Evolutionary conservation across 148 eudicot genomes (phyloP).

Genomic region (Camellia japonica): DNA sequence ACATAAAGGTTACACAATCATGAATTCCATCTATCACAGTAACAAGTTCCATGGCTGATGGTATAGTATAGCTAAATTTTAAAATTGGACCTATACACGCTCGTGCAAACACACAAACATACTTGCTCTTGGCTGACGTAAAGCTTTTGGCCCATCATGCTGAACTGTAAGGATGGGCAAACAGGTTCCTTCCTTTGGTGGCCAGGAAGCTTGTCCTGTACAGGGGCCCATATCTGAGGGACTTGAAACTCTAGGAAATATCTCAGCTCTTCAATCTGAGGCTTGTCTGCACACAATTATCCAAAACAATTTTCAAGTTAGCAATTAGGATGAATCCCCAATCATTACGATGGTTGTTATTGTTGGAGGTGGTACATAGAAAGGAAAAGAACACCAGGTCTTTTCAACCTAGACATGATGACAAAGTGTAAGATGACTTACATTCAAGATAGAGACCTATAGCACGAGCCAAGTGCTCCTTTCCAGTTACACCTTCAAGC

Average conservation of each 20-base stretch:
- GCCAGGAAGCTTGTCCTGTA: constrained; percentile 66
- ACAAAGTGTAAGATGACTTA: constrained; percentile 32
- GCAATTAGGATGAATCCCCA: background rate
- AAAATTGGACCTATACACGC: background rate
- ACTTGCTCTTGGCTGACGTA: constrained; percentile 94
- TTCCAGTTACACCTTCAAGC: constrained; percentile 64
- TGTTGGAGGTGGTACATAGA: background rate
- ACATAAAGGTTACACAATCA: background rate
- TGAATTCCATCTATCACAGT: background rate
- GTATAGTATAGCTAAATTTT: background rate
- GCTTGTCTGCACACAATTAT: constrained; percentile 65
- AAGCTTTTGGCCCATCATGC: constrained; percentile 96
- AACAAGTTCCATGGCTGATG: background rate
- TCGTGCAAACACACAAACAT: constrained; percentile 10
- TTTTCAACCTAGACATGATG: background rate
- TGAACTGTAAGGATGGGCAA: constrained; percentile 90
- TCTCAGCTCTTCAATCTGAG: constrained; percentile 88
- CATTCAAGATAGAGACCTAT: constrained; percentile 79
- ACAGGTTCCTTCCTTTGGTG: constrained; percentile 87
- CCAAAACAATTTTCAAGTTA: constrained; percentile 3
- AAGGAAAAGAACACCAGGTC: background rate
- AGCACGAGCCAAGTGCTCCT: constrained; percentile 73
- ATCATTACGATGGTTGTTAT: background rate
- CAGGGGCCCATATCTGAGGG: constrained; percentile 85
- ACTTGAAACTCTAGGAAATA: constrained; percentile 89